Conservation (phyloP, 768 basidiomycete genomes). For the Gautieria morchelliformis region DNA sequence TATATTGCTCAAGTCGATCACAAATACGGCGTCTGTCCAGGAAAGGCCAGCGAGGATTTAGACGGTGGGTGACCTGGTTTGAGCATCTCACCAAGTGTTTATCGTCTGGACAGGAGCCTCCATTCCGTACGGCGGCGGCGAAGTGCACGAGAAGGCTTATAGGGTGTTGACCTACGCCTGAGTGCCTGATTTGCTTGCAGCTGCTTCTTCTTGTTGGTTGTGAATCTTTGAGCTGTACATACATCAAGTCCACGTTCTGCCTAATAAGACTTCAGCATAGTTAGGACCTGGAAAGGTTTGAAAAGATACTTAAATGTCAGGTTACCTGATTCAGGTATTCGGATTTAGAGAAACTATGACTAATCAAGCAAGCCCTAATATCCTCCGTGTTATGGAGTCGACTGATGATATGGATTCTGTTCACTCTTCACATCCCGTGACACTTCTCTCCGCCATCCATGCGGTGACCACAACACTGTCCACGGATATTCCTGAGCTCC, state of each 20-base stretch:
- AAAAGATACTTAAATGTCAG: too few relatives aligned
- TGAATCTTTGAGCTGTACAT: too few relatives aligned
- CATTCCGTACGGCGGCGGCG: constrained; percentile 3
- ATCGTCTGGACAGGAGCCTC: background rate
- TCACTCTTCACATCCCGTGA: background rate
- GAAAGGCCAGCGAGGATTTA: constrained; percentile 49
- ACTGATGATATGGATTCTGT: background rate
- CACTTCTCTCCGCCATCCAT: constrained; percentile 5
- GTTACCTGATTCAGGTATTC: too few relatives aligned
- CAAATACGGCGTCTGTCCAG: constrained; percentile 45
- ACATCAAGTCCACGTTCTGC: too few relatives aligned
- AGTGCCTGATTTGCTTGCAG: background rate
- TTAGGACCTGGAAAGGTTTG: too few relatives aligned
- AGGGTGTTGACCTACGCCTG: constrained; percentile 2
- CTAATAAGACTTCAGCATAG: too few relatives aligned
- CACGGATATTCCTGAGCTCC: background rate
- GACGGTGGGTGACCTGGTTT: constrained; percentile 29
- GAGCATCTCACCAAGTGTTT: background rate
- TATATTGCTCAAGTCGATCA: constrained; percentile 53
- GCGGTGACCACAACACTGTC: background rate
- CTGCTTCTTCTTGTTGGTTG: background rate
- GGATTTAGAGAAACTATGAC: too few relatives aligned
- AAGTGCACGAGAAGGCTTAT: background rate
- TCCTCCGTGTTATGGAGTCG: background rate
- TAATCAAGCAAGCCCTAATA: too few relatives aligned